Conservation (phyloP, 176 grass and related monocot species). For the Cocos nucifera region DNA sequence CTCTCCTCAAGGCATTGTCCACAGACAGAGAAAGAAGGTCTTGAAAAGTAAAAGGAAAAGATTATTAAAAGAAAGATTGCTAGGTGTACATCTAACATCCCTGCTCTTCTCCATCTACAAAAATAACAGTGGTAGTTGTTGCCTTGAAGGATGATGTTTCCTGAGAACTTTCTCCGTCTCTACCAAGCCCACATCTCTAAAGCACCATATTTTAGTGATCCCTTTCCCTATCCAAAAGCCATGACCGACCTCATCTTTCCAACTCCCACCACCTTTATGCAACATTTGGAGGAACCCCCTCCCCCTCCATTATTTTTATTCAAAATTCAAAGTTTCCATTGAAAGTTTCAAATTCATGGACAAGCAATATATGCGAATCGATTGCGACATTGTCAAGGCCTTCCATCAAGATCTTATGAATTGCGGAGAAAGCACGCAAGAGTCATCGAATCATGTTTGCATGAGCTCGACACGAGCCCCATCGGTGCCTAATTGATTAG, state of each 20-base stretch:
- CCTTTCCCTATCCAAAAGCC: background rate
- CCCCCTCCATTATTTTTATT: background rate
- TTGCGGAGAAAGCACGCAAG: no score
- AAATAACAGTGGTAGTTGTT: background rate
- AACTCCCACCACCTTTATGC: slow-evolving; percentile 1
- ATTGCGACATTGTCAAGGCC: no score
- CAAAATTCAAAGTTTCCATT: background rate
- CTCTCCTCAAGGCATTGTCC: no score
- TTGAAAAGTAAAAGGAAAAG: background rate
- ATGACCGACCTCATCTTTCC: background rate
- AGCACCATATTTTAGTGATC: background rate
- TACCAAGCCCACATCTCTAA: background rate
- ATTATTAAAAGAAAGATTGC: background rate
- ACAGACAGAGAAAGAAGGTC: no score
- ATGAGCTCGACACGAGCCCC: no score
- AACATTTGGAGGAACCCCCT: background rate
- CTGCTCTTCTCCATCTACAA: background rate
- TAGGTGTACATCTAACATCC: background rate
- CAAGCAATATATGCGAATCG: no score
- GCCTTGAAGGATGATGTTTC: background rate
- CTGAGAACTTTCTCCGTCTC: background rate
- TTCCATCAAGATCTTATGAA: no score
- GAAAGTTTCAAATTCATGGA: no score
- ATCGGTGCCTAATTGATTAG: no score
- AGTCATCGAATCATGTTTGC: no score